Conservation (phyloP, 2,329 filamentous ascomycete genomes). For the Neofusicoccum kwambonambiense region DNA sequence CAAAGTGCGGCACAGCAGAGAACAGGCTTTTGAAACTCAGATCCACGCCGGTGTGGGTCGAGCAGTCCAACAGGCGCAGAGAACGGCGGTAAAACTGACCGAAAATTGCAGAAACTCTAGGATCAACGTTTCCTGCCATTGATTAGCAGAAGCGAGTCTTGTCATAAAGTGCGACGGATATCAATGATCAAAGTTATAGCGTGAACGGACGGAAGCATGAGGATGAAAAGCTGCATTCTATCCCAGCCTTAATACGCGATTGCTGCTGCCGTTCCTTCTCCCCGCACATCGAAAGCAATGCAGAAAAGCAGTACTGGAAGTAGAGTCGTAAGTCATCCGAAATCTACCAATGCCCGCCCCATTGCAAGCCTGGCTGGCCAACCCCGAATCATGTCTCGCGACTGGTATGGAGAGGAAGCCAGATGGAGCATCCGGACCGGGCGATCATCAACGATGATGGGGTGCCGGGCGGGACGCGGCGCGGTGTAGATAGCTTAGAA, state of each 20-base stretch:
- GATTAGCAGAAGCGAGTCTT: too few species aligned
- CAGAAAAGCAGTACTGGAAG: neutral
- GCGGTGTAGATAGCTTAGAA: constrained; percentile 49
- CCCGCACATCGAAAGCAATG: constrained; percentile 3
- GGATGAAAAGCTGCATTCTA: constrained; percentile 4
- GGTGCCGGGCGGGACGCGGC: constrained; percentile 11
- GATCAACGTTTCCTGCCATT: too few species aligned
- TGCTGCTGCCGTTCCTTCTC: neutral
- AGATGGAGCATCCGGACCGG: neutral
- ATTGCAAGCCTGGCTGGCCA: neutral
- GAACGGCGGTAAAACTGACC: too few species aligned
- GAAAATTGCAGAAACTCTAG: too few species aligned
- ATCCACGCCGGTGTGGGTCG: too few species aligned
- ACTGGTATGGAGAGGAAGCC: neutral
- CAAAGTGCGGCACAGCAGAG: too few species aligned
- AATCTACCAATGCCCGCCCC: neutral
- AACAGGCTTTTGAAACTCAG: too few species aligned
- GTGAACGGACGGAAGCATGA: neutral
- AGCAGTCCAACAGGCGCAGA: too few species aligned
- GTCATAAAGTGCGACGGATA: too few species aligned
- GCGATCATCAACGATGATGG: neutral
- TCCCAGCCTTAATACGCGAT: neutral
- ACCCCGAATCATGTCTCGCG: neutral
- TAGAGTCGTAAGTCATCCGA: constrained; percentile 14
- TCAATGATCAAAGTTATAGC: too few species aligned